These are phyloP conservation scores for Pneumocystis wakefieldiae DNA, from an alignment of 1,139 yeast genomes.

Conservation along the genomic window DNA sequence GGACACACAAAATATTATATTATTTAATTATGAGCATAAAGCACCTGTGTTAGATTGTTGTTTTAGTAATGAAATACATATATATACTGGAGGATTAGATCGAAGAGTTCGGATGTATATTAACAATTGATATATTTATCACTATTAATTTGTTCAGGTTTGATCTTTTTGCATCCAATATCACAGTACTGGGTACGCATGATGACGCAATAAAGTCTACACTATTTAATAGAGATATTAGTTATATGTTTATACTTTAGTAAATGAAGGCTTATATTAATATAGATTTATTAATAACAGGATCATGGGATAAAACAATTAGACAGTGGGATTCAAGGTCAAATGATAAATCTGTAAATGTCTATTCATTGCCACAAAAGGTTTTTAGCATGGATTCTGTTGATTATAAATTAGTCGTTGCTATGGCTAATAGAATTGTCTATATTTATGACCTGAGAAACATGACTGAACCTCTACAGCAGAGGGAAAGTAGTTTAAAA, in stretches of 20 bases:
- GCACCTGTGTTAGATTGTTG: conserved; percentile 12
- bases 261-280: not conserved
- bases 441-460: conserved; percentile 46
- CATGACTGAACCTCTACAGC: conserved; percentile 32
- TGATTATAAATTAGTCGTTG: conserved; percentile 37
- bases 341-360: conserved; percentile 5
- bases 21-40: conserved; percentile 18
- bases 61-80: conserved; percentile 10
- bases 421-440: conserved; percentile 39
- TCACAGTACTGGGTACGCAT: conserved; percentile 18
- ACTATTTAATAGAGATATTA: conserved; percentile 10
- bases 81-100: conserved; percentile 11
- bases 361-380: conserved; percentile 33
- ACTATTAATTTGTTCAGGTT: conserved; percentile 1
- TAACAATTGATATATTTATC: not conserved
- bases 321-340: conserved; percentile 26
- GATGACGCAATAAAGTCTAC: conserved; percentile 23
- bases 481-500: conserved; percentile 56
- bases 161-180: conserved; percentile 12
- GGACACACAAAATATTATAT: conserved; percentile 11
- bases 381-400: conserved; percentile 52
- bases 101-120: conserved; percentile 7
- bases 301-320: conserved; percentile 41
- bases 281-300: conserved; percentile 27
- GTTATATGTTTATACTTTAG: not conserved